phyloP scores from a whole-genome alignment of 768 basidiomycete genomes.

The Inosperma sp. region DNA sequence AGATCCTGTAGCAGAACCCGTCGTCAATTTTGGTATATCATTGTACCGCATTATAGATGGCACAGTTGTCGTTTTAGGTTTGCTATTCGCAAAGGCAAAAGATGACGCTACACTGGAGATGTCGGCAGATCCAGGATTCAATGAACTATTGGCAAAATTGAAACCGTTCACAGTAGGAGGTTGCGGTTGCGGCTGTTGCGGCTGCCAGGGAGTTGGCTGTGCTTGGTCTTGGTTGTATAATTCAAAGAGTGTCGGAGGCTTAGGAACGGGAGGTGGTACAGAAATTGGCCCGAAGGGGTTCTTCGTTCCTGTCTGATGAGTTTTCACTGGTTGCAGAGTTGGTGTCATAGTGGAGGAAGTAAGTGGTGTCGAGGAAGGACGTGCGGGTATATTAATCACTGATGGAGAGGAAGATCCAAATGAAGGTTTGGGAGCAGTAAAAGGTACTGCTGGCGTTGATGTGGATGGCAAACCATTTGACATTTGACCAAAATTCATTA shows the following conservation, averaged over 20 bases:
- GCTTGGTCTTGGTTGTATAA: conserved; percentile 34
- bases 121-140: conserved; percentile 45
- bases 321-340: conserved; percentile 59
- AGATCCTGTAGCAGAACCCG: conserved; percentile 30
- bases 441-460: conserved; percentile 15
- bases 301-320: conserved; percentile 89
- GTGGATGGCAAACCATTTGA: conserved; percentile 9
- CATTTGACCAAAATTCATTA: conserved; percentile 11
- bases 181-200: conserved; percentile 26
- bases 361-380: conserved; percentile 73
- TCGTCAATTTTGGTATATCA: conserved; percentile 27
- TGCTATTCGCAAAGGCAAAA: conserved; percentile 46
- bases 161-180: conserved; percentile 32
- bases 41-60: conserved; percentile 15
- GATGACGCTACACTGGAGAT: conserved; percentile 72
- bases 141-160: conserved; percentile 37
- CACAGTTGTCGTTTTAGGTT: conserved; percentile 13
- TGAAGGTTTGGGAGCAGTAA: conserved; percentile 19
- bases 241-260: conserved; percentile 77
- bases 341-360: conserved; percentile 36
- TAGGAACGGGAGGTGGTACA: conserved; percentile 61
- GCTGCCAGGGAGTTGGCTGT: conserved; percentile 12
- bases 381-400: conserved; percentile 40
- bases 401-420: conserved; percentile 4
- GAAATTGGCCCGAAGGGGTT: conserved; percentile 90